phyloP scores from a whole-genome alignment of 306 rosid species.

The Acacia confusa region DNA sequence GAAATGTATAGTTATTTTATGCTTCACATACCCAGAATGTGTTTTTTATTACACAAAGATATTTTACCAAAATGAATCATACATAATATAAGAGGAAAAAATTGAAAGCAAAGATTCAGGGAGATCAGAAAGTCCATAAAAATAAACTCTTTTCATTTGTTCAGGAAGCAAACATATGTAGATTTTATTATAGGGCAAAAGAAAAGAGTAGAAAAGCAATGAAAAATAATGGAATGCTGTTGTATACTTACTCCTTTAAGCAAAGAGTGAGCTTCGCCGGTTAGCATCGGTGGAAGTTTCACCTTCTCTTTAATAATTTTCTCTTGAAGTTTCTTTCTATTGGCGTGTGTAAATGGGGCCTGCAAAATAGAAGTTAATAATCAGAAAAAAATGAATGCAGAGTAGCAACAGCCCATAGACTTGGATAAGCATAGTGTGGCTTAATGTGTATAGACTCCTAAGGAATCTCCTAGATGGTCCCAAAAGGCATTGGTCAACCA shows the following conservation, averaged over 20 bases:
- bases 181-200: background rate
- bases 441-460: background rate
- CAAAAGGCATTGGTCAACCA: slow-evolving; percentile 1
- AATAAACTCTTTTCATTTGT: background rate
- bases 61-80: too few relatives aligned
- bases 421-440: slow-evolving; percentile 4
- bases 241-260: slow-evolving; percentile 83
- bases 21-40: too few relatives aligned
- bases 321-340: slow-evolving; percentile 95
- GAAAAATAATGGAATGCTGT: background rate
- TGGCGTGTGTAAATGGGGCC: slow-evolving; percentile 81
- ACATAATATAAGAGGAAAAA: slow-evolving; percentile 15
- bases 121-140: background rate
- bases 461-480: slow-evolving; percentile 10
- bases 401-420: slow-evolving; percentile 22
- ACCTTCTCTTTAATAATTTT: slow-evolving; percentile 84
- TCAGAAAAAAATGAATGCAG: slow-evolving; percentile 8
- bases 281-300: slow-evolving; percentile 80
- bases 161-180: slow-evolving; percentile 8
- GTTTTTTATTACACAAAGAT: too few relatives aligned
- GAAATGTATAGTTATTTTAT: background rate
- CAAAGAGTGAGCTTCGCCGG: slow-evolving; percentile 82
- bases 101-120: background rate
- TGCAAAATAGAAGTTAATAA: slow-evolving; percentile 41
- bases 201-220: slow-evolving; percentile 5